Conservation (phyloP, 257 asterid genomes). For the Nicotiana undulata region DNA sequence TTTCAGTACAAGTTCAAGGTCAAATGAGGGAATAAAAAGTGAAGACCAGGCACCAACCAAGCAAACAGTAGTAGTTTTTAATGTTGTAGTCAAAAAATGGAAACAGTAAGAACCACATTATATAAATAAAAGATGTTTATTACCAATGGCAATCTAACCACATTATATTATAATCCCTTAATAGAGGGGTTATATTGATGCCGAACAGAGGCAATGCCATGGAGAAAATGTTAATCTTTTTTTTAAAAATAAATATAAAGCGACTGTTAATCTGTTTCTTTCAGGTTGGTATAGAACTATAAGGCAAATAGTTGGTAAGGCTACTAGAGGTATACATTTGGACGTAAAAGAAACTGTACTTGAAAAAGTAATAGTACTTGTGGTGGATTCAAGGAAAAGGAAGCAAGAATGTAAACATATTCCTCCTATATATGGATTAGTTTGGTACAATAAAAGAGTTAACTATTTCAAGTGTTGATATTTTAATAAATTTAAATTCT, state of each 20-base stretch:
- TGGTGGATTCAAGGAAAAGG: neutral
- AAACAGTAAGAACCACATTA: no score
- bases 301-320: slow-evolving; percentile 8
- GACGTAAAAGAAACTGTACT: neutral
- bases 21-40: neutral
- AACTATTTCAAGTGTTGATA: neutral
- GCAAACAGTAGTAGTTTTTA: neutral
- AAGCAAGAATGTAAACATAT: neutral
- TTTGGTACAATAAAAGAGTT: neutral
- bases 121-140: no score
- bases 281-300: slow-evolving; percentile 21
- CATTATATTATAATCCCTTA: no score
- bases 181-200: neutral
- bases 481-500: neutral
- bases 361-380: neutral
- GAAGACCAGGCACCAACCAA: neutral
- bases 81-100: neutral
- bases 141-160: no score
- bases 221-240: neutral
- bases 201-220: neutral
- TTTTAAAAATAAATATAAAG: neutral
- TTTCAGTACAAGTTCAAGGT: neutral
- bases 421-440: neutral
- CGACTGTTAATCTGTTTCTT: slow-evolving; percentile 17
- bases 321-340: neutral